Evolutionary conservation across 2,329 filamentous ascomycete genomes (phyloP), one percentile per base, ranked within the genome.

Genomic region (Colletotrichum lupini): DNA sequence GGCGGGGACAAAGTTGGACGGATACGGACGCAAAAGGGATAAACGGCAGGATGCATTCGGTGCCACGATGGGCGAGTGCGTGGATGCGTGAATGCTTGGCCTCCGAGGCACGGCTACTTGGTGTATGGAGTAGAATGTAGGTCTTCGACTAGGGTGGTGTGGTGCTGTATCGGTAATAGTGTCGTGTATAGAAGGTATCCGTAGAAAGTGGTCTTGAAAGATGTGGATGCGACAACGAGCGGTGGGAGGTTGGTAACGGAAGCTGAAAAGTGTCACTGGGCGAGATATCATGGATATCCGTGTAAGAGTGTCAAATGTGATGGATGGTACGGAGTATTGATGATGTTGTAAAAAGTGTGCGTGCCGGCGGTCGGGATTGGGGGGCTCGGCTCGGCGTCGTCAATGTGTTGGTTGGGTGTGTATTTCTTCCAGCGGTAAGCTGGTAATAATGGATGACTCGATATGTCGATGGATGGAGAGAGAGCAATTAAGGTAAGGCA

Each of bases 31-130:
- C 65, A 58, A 60, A 24, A 67, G 64, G 56, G 46, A 24, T 56
- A 46, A 55, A 59, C 59, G 70, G 67, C 60, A 70, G 67, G 66
- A 65, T 64, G 70, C 60, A 64, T 73, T 73, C 60, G 32, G 67
- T 65, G 70, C 42, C 53, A 65, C 69, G 37, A 68, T 63, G 58
- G n/a, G 30, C 46, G 28, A 49, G 56, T 68, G 30, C 35, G 14
- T 42, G 28, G 63, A 35, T 30, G 42, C 49, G 52, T 65, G 46
- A 19, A 35, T 72, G 68, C 35, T 32, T 32, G 37, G 32, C 26
- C 42, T 49, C 42, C 42, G 42, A 49, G 19, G 42, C 42, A 49
- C 42, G 16, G 42, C 42, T 49, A 16, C 37, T 42, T 42, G 32
- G 32, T 35, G 37, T 42, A 42, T 9, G 9, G 8, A 32, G 30